Conservation (phyloP, 192 early-diverging fungal species). For the Glomus cerebriforme region DNA sequence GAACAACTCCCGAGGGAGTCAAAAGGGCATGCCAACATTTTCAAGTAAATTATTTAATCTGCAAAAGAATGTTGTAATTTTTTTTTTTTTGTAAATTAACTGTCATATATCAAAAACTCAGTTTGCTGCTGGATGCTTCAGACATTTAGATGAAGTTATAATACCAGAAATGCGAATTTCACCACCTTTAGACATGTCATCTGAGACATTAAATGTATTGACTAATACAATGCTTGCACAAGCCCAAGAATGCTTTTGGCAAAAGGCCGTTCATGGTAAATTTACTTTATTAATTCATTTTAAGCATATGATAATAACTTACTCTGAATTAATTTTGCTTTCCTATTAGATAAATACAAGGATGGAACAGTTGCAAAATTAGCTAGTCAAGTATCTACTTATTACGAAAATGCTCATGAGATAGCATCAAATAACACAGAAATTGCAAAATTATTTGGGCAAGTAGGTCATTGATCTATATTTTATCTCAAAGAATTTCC, state of each 20-base stretch:
- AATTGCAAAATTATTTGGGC: conserved; percentile 16
- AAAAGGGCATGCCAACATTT: conserved; percentile 78
- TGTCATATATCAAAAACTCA: conserved; percentile 22
- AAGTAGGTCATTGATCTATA: neutral
- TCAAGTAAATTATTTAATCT: conserved; percentile 53
- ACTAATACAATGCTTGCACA: conserved; percentile 87
- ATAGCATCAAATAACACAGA: conserved; percentile 56
- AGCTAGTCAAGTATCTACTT: conserved; percentile 71
- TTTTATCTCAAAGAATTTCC: neutral
- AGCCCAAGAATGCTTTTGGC: conserved; percentile 94
- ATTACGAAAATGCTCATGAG: conserved; percentile 71
- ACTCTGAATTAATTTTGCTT: neutral
- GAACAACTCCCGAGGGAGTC: conserved; percentile 71
- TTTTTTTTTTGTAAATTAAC: neutral
- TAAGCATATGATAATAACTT: neutral
- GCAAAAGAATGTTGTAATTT: neutral
- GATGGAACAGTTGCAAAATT: conserved; percentile 76
- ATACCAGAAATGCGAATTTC: conserved; percentile 65
- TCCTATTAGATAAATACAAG: conserved; percentile 68
- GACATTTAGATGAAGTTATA: conserved; percentile 58
- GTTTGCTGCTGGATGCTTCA: conserved; percentile 81
- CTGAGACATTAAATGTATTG: conserved; percentile 64
- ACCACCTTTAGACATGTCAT: conserved; percentile 70
- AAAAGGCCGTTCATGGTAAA: conserved; percentile 68
- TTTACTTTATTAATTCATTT: neutral